These are phyloP conservation scores for Camelina sativa DNA, from an alignment of 345 rosid genomes.

Conservation along the genomic window DNA sequence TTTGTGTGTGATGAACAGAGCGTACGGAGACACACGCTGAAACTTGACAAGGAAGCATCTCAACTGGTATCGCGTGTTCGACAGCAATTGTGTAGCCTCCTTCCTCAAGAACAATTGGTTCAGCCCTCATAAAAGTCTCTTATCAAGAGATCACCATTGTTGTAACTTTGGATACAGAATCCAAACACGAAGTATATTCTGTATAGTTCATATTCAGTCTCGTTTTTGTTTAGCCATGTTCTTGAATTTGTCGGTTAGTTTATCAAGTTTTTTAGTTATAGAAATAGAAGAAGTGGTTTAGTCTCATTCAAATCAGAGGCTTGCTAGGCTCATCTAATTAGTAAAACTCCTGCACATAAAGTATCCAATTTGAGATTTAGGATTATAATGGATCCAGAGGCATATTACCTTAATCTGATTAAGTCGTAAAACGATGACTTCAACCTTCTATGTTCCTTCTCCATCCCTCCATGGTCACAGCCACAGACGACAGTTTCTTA, in stretches of 20 bases:
- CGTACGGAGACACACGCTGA: constrained; percentile 57
- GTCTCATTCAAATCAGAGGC: constrained; percentile 1
- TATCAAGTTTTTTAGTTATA: neutral
- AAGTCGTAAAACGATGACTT: no score
- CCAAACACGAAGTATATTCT: constrained; percentile 25
- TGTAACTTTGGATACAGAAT: constrained; percentile 34
- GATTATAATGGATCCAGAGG: neutral
- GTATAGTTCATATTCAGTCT: constrained; percentile 37
- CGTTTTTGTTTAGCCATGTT: neutral
- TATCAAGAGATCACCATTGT: constrained; percentile 24
- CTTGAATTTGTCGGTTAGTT: constrained; percentile 14
- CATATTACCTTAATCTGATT: no score
- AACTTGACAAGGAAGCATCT: constrained; percentile 62
- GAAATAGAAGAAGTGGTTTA: neutral
- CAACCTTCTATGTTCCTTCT: no score
- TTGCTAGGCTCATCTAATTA: neutral
- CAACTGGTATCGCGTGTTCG: constrained; percentile 59
- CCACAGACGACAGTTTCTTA: no score
- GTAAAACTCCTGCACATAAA: neutral
- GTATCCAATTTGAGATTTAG: neutral
- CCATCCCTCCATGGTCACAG: no score
- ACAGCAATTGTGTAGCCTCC: constrained; percentile 51
- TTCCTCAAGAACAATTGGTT: constrained; percentile 53
- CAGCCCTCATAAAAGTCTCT: constrained; percentile 37
- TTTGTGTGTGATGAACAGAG: constrained; percentile 55